Evolutionary conservation across 331 rosid species (phyloP), one percentile per base, ranked within the genome.

Genomic region (Cydonia oblonga): DNA sequence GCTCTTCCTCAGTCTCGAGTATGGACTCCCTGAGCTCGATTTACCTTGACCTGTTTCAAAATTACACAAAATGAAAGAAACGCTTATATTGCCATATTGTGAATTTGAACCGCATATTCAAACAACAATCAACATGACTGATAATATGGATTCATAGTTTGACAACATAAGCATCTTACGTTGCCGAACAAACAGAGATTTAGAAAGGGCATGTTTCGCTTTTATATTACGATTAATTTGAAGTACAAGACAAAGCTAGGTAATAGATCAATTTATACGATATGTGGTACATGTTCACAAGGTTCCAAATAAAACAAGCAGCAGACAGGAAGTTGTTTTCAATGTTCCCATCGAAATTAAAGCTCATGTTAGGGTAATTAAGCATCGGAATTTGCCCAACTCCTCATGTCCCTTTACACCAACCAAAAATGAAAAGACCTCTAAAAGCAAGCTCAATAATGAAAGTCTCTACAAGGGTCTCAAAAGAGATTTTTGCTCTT

Each of bases 1-100:
- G 82, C 83, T 81, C 74, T 84, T 85, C 40, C 85, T 87, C 23
- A 90, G 81, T 73, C 64, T 82, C 64, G 30, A 9, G 29, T 71
- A 25, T 19, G 85, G 61, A 14, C 25, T 66, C 7, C 15, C 30
- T 9, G 59, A 0, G 20, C 59, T 53, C 12, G 79, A 70, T 62
- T 72, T 64, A 73, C 82, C 73, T 75, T 88, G 75, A 71, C 92
- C 92, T 90, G 79, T 61, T 60, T 65, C 74, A 15, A 25, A 2
- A 69, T 14, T 15, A 0, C 7, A 46, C 20, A 30, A n/a, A 23
- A n/a, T n/a, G n/a, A n/a, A n/a, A n/a, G n/a, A n/a, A n/a, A n/a
- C n/a, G n/a, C n/a, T n/a, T n/a, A n/a, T n/a, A n/a, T n/a, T n/a
- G n/a, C n/a, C n/a, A n/a, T n/a, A n/a, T n/a, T n/a, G 2, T 49